Evolutionary conservation across 2,329 filamentous ascomycete species (phyloP), one percentile per base, ranked within the genome.

Genomic region (Alternaria infectoria): DNA sequence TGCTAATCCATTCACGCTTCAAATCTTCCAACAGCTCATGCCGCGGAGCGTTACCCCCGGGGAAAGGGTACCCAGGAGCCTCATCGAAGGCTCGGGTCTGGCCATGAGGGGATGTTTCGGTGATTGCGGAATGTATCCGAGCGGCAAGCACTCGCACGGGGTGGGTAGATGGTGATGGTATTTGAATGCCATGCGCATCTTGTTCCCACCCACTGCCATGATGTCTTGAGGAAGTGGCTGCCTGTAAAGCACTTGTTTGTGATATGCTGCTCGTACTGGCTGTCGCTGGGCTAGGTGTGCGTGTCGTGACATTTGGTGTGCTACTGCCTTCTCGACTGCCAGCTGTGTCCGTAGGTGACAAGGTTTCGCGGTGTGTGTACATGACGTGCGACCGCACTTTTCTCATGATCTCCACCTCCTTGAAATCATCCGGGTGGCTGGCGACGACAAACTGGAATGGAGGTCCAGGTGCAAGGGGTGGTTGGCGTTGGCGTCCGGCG

Each of bases 301-400:
- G 65, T 28, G 69, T 69, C n/a, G 44, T 49, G 12, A 32, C 40
- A 9, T 23, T 43, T 6, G 64, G 62, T 47, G 57, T 58, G 11
- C 54, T 69, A 26, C 68, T 70, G 44, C 59, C 44, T 59, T 73
- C 70, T 46, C 59, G 57, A 46, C 68, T 72, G 25, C 59, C 67
- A 15, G 64, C 52, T 26, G 54, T 65, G 2, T 65, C 66, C 12
- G 47, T 50, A 23, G 74, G 68, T 17, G 74, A 74, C 25, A 46
- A 52, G 49, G 52, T 66, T 49, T 71, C 74, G 43, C 74, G 71
- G 63, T 79, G 76, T 26, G 76, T 75, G 56, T 79, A 78, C 77
- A 79, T 79, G 57, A 79, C 77, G 56, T 79, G 77, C 13, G 77
- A 79, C 6, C 77, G 74, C 46, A 79, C 66, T 56, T 78, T 68